Evolutionary conservation across 371 early-diverging fungal species (phyloP).

Genomic region (Haplosporangium sp.): DNA sequence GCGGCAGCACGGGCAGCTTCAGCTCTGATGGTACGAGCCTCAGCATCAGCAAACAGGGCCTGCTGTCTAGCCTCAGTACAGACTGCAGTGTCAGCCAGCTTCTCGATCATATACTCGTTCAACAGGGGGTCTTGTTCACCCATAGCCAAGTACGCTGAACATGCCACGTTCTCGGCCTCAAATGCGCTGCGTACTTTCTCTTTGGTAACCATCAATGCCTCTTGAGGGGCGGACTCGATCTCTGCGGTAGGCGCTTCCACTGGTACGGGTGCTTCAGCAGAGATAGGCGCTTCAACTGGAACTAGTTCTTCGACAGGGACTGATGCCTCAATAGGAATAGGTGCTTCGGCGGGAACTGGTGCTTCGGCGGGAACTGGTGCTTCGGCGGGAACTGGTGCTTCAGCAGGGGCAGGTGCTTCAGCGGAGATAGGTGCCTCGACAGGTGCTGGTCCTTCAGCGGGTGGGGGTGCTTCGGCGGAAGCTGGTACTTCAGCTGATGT

Average conservation of each 20-base stretch:
- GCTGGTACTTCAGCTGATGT: no score
- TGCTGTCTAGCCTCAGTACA: conserved; percentile 18
- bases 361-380: neutral
- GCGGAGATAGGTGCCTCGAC: no score
- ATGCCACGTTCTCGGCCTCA: conserved; percentile 27
- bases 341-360: neutral
- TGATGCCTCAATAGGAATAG: conserved; percentile 4
- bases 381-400: neutral
- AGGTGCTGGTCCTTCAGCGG: no score
- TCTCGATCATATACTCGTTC: conserved; percentile 35
- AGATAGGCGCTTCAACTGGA: neutral
- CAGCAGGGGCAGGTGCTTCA: no score
- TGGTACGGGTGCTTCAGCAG: neutral
- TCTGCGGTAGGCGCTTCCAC: neutral
- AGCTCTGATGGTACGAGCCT: neutral
- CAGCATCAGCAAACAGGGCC: conserved; percentile 5
- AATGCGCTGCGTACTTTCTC: conserved; percentile 26
- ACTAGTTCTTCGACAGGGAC: conserved; percentile 1
- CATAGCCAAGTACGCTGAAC: conserved; percentile 23
- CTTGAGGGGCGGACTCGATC: neutral
- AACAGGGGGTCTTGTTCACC: conserved; percentile 42
- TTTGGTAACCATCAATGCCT: conserved; percentile 15
- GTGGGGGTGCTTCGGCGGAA: no score
- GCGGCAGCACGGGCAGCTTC: conserved; percentile 1
- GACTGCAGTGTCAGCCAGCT: conserved; percentile 4